Conservation (phyloP, 495 filamentous ascomycete genomes). For the Geoglossum glabrum region DNA sequence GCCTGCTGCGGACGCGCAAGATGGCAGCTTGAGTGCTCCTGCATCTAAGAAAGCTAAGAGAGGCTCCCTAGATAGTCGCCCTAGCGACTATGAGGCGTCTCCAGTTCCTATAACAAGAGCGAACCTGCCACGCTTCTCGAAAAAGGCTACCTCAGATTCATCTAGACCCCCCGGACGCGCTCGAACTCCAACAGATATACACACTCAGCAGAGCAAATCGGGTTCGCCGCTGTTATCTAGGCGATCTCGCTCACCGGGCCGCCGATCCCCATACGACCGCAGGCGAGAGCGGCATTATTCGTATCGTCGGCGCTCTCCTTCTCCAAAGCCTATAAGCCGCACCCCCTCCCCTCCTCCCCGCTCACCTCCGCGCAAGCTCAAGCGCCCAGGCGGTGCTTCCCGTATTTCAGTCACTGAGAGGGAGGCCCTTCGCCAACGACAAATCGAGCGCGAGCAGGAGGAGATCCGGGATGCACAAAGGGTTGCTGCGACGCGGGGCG, state of each 20-base stretch:
- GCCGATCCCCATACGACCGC: background rate
- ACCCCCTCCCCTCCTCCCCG: conserved; percentile 9
- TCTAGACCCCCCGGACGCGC: background rate
- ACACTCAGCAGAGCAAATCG: conserved; percentile 1
- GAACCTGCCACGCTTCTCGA: conserved; percentile 5
- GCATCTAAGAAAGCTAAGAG: background rate
- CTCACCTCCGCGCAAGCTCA: conserved; percentile 45
- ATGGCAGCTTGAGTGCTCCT: background rate
- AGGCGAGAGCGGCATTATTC: background rate
- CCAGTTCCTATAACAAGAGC: conserved; percentile 2
- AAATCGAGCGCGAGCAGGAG: conserved; percentile 43
- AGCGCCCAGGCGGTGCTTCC: conserved; percentile 67
- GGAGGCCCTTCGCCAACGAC: conserved; percentile 44
- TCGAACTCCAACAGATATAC: background rate
- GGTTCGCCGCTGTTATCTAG: conserved; percentile 1
- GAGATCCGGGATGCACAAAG: conserved; percentile 31
- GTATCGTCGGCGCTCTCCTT: conserved; percentile 10
- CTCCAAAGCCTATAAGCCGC: conserved; percentile 11
- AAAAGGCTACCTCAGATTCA: background rate
- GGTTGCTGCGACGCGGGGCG: conserved; percentile 28
- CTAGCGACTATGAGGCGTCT: background rate
- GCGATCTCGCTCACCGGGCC: conserved; percentile 4
- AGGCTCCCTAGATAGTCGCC: background rate
- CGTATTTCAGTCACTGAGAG: conserved; percentile 52
- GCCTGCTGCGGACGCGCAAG: background rate